A percentile compares a stretch with the other conserved stretches of the same genome.
phyloP scores from a whole-genome alignment of 192 early-diverging fungal genomes.

The Podila epicladia region DNA sequence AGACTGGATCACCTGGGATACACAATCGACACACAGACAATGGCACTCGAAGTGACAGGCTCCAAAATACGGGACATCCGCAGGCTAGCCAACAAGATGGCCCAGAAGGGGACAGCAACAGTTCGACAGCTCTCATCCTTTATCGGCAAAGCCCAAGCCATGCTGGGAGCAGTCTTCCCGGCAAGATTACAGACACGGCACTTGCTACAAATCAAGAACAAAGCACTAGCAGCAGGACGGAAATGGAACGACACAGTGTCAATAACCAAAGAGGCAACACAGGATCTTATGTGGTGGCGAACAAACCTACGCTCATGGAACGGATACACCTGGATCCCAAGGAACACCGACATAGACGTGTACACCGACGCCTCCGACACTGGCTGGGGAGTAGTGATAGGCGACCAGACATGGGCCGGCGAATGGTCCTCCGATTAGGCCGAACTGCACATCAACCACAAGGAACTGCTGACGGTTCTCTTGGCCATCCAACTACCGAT shows the following conservation, averaged over 20 bases:
- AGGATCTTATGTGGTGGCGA: constrained; percentile 28
- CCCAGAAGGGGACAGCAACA: background rate
- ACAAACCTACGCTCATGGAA: constrained; percentile 26
- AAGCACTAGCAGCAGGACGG: background rate
- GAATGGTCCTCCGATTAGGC: background rate
- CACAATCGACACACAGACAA: constrained; percentile 17
- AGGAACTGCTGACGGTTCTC: background rate
- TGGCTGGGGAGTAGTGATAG: constrained; percentile 29
- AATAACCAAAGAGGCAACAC: background rate
- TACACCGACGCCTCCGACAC: constrained; percentile 36
- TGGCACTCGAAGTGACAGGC: constrained; percentile 9
- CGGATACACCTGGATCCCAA: constrained; percentile 19
- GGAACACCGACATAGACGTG: constrained; percentile 4
- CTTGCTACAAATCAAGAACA: constrained; percentile 37
- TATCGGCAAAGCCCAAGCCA: constrained; percentile 26
- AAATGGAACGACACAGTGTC: constrained; percentile 11
- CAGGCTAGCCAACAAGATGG: constrained; percentile 7
- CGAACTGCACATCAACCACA: constrained; percentile 21
- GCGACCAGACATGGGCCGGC: background rate
- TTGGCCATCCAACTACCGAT: no score
- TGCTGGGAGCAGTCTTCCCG: constrained; percentile 34
- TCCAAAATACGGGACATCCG: no score
- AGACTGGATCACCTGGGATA: constrained; percentile 20
- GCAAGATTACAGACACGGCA: constrained; percentile 24
- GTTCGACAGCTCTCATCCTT: constrained; percentile 28